Evolutionary conservation across 2,329 filamentous ascomycete species (phyloP).

Genomic region (Ophiostoma pallidulum): DNA sequence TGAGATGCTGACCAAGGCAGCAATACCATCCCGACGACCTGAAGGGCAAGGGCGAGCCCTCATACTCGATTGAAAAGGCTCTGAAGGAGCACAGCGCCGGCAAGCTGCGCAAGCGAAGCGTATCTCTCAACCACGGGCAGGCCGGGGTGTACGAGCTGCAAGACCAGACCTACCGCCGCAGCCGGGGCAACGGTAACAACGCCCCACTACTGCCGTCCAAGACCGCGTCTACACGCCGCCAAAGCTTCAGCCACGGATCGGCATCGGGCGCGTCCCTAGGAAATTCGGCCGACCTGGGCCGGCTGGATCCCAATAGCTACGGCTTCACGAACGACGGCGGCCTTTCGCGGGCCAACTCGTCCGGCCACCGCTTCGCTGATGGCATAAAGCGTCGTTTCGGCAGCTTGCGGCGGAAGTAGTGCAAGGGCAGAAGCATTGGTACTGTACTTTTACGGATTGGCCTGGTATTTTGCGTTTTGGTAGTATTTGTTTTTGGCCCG

Average conservation of each 20-base stretch:
- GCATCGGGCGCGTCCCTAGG: conserved; percentile 8
- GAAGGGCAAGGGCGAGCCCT: conserved; percentile 75
- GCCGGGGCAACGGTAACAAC: conserved; percentile 9
- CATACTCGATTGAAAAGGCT: conserved; percentile 59
- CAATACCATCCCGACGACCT: conserved; percentile 66
- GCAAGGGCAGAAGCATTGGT: too few species aligned
- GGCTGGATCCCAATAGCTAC: conserved; percentile 14
- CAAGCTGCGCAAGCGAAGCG: conserved; percentile 22
- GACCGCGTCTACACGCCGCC: conserved; percentile 27
- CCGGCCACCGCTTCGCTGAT: conserved; percentile 37
- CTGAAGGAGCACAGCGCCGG: conserved; percentile 51
- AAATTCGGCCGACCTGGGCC: background rate
- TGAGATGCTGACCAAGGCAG: conserved; percentile 43
- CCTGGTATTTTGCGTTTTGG: too few species aligned
- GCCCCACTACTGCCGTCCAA: conserved; percentile 14
- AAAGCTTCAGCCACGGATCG: conserved; percentile 34
- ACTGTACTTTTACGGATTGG: too few species aligned
- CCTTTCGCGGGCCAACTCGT: conserved; percentile 31
- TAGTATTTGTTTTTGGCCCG: too few species aligned
- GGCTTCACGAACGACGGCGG: conserved; percentile 19
- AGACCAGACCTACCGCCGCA: conserved; percentile 8
- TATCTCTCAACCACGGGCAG: conserved; percentile 20
- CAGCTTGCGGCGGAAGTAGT: conserved; percentile 39
- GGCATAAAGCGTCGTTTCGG: conserved; percentile 46
- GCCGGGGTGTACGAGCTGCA: conserved; percentile 40